Conservation (phyloP, 1,284 basidiomycete species). For the Ceratobasidium sp. region DNA sequence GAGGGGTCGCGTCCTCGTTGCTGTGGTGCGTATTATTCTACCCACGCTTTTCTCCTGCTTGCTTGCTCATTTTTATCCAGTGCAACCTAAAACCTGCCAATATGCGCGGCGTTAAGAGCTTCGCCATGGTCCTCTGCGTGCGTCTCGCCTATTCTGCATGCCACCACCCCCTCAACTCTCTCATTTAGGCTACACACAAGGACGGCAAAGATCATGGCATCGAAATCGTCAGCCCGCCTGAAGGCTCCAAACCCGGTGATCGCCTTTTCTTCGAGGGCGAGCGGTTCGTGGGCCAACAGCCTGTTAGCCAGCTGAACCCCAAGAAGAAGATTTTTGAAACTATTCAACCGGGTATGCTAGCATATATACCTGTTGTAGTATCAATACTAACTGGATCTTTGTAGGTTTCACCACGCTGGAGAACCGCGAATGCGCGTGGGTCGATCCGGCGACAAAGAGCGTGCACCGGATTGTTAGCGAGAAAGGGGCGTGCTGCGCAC, state of each 20-base stretch:
- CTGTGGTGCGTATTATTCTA: conserved; percentile 68
- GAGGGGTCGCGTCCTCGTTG: conserved; percentile 86
- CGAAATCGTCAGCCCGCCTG: conserved; percentile 89
- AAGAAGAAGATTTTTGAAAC: conserved; percentile 99
- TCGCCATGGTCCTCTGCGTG: conserved; percentile 95
- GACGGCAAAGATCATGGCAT: conserved; percentile 93
- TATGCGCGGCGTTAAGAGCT: conserved; percentile 97
- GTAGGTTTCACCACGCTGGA: conserved; percentile 89
- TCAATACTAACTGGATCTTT: background rate
- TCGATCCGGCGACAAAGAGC: conserved; percentile 84
- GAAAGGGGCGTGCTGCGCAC: conserved; percentile 84
- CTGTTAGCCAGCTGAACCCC: conserved; percentile 88
- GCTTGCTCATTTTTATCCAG: conserved; percentile 57
- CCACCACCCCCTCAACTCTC: background rate
- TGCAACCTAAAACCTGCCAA: conserved; percentile 95
- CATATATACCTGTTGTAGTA: background rate
- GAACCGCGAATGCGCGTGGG: conserved; percentile 89
- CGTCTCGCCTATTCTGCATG: conserved; percentile 52
- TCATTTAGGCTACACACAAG: conserved; percentile 82
- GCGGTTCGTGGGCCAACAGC: conserved; percentile 82
- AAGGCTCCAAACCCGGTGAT: conserved; percentile 89
- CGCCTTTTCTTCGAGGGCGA: conserved; percentile 92
- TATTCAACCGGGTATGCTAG: conserved; percentile 80
- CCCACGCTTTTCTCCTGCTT: background rate
- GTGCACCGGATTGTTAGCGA: conserved; percentile 88